Percentiles rank a stretch among this genome's conserved stretches.
These are phyloP conservation scores for Pecoramyces ruminantium DNA, from an alignment of 192 early-diverging fungal species.

Conservation along the genomic window DNA sequence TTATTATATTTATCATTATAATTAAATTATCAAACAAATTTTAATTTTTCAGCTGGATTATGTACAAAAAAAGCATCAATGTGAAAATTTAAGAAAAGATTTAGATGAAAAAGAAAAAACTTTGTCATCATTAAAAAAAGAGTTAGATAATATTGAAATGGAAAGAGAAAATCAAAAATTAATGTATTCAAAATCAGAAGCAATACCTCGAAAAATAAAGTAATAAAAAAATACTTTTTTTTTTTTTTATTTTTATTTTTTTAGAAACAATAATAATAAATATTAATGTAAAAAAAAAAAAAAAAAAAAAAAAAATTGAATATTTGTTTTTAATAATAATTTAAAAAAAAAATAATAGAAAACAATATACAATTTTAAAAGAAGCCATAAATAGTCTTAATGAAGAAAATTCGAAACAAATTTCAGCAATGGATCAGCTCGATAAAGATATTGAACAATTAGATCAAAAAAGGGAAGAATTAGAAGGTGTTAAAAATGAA, in stretches of 20 bases:
- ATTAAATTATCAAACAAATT: too few relatives aligned
- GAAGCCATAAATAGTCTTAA: conserved; percentile 33
- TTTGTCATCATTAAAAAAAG: conserved; percentile 24
- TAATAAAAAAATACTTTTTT: too few relatives aligned
- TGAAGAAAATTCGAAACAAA: conserved; percentile 38
- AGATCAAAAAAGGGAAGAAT: conserved; percentile 23
- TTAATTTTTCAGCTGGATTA: conserved; percentile 31
- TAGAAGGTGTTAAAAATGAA: conserved; percentile 30
- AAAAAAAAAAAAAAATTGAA: neutral
- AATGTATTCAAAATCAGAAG: conserved; percentile 24
- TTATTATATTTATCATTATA: too few relatives aligned
- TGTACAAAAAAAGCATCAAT: conserved; percentile 35
- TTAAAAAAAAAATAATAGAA: too few relatives aligned
- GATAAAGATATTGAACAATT: conserved; percentile 37
- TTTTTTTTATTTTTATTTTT: too few relatives aligned
- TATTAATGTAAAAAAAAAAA: neutral
- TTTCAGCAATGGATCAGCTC: conserved; percentile 19
- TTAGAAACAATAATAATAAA: too few relatives aligned
- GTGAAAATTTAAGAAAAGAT: conserved; percentile 45
- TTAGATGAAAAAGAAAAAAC: conserved; percentile 44
- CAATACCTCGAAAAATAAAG: conserved; percentile 45
- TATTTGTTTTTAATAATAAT: too few relatives aligned
- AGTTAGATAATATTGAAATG: conserved; percentile 32
- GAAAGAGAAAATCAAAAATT: conserved; percentile 35
- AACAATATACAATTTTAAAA: conserved; percentile 33